Evolutionary conservation across 441 rosid genomes (phyloP).

Genomic region (Macaranga tanarius): DNA sequence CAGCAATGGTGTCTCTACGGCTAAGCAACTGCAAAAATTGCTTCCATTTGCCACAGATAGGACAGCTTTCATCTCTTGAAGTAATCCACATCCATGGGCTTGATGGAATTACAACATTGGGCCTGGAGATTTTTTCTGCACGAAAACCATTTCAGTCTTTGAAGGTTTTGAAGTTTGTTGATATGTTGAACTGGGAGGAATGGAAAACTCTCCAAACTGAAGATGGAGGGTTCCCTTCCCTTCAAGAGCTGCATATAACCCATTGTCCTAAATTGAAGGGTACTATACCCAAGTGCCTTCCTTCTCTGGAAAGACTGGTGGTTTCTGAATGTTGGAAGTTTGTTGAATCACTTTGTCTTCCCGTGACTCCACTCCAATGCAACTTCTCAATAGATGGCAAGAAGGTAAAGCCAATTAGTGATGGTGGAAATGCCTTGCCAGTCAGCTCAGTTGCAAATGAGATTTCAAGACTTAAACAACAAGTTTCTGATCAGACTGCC

Average conservation of each 20-base stretch:
- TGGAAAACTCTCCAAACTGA: constrained; percentile 5
- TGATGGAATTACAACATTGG: constrained; percentile 14
- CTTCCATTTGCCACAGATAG: not conserved
- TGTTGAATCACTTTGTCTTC: not conserved
- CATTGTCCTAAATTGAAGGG: constrained; percentile 9
- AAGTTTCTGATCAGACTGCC: not conserved
- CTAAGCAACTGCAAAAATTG: constrained; percentile 19
- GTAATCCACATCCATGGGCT: constrained; percentile 13
- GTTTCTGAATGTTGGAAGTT: constrained; percentile 3
- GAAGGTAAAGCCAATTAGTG: not conserved
- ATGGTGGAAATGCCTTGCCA: not conserved
- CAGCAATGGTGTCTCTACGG: constrained; percentile 6
- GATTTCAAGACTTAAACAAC: not conserved
- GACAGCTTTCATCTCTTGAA: constrained; percentile 20
- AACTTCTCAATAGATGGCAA: not conserved
- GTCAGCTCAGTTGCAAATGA: not conserved
- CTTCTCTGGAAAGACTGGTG: constrained; percentile 8
- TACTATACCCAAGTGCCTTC: constrained; percentile 2
- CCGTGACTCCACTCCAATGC: not conserved
- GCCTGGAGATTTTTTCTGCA: no score
- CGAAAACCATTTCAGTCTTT: not conserved
- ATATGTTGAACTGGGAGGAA: constrained; percentile 10
- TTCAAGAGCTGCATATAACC: constrained; percentile 7
- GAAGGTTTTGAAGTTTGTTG: constrained; percentile 5
- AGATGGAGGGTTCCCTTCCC: constrained; percentile 3